phyloP scores from a whole-genome alignment of 306 rosid genomes.

The Malus orientalis region DNA sequence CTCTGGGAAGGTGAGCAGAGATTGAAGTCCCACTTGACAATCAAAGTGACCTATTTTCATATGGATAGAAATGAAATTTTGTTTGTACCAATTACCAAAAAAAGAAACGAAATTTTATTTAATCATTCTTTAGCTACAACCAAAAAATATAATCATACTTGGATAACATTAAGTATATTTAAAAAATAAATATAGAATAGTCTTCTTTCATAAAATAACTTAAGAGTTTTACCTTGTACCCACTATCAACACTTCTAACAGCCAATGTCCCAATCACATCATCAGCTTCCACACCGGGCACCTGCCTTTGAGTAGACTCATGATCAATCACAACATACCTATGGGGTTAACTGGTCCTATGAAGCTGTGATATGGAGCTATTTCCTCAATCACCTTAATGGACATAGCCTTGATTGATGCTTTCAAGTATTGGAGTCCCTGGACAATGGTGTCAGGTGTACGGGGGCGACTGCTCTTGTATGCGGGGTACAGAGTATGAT shows the following conservation, averaged over 20 bases:
- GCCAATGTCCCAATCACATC: conserved; percentile 98
- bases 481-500: conserved; percentile 72
- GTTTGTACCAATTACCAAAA: not conserved
- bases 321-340: conserved; percentile 12
- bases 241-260: conserved; percentile 63
- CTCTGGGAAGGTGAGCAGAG: not conserved
- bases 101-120: too few species aligned
- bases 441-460: conserved; percentile 93
- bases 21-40: not conserved
- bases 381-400: conserved; percentile 80
- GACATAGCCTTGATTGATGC: conserved; percentile 94
- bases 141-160: not conserved
- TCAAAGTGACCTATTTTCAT: not conserved
- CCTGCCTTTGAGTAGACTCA: conserved; percentile 41
- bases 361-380: conserved; percentile 15
- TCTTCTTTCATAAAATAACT: conserved; percentile 6
- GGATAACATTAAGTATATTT: not conserved
- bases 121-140: not conserved
- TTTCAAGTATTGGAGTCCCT: conserved; percentile 88
- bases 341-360: conserved; percentile 7
- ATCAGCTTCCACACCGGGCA: conserved; percentile 97
- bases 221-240: conserved; percentile 67
- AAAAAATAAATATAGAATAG: not conserved
- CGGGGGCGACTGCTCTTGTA: conserved; percentile 95
- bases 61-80: not conserved